Conservation (phyloP, 2,329 filamentous ascomycete genomes). For the Penicillium sp. region DNA sequence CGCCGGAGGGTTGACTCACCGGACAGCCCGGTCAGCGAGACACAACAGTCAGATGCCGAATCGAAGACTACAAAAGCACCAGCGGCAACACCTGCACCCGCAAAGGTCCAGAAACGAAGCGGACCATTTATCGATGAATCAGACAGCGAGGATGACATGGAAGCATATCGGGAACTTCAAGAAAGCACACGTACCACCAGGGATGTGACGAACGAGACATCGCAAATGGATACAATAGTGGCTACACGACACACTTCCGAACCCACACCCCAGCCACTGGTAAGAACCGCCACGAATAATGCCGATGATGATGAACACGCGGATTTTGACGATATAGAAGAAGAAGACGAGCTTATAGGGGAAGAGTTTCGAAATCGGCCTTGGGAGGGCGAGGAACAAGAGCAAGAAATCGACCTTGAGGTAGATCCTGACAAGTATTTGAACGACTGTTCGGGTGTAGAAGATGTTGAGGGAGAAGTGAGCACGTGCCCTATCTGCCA, state of each 20-base stretch:
- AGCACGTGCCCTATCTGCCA: conserved; percentile 69
- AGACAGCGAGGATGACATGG: conserved; percentile 47
- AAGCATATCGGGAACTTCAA: conserved; percentile 19
- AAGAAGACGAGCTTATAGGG: conserved; percentile 57
- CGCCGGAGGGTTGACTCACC: conserved; percentile 26
- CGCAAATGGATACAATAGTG: conserved; percentile 7
- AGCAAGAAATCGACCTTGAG: conserved; percentile 16
- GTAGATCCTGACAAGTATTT: conserved; percentile 20
- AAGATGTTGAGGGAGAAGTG: conserved; percentile 15
- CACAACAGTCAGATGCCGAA: not conserved
- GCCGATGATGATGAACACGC: conserved; percentile 42
- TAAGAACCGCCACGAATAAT: conserved; percentile 44
- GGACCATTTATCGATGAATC: conserved; percentile 40
- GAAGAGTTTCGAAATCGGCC: conserved; percentile 57
- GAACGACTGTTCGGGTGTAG: conserved; percentile 14
- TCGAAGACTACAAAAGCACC: conserved; percentile 1
- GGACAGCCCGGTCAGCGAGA: not conserved
- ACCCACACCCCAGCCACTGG: conserved; percentile 35
- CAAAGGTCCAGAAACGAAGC: conserved; percentile 16
- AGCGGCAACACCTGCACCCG: not conserved
- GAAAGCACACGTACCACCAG: conserved; percentile 3
- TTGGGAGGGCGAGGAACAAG: conserved; percentile 44
- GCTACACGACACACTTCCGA: conserved; percentile 15
- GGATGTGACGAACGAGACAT: not conserved
- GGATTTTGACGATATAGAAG: conserved; percentile 53